phyloP scores from a whole-genome alignment of 1,284 basidiomycete genomes.

The Ustilago crameri region DNA sequence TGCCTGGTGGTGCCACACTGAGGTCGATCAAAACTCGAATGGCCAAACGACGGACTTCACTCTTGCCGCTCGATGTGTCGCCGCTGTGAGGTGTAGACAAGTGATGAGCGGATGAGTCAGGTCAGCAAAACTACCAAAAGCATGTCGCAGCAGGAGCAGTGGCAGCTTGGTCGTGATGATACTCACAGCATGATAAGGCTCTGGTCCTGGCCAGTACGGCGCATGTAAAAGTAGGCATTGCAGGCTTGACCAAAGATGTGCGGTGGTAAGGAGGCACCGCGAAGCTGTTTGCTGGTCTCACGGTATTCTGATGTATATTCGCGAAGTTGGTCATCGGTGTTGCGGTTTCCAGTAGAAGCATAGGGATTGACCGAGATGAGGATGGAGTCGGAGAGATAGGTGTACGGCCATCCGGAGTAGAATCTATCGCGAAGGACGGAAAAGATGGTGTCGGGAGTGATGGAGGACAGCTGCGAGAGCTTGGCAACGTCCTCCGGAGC shows the following conservation, averaged over 20 bases:
- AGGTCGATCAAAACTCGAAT: slow-evolving; percentile 90
- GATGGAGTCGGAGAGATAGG: slow-evolving; percentile 62
- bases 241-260: slow-evolving; percentile 90
- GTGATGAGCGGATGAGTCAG: too few species aligned
- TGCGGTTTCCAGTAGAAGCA: slow-evolving; percentile 59
- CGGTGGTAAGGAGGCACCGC: slow-evolving; percentile 72
- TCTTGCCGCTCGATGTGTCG: slow-evolving; percentile 92
- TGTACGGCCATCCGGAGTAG: slow-evolving; percentile 60
- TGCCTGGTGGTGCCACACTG: slow-evolving; percentile 86
- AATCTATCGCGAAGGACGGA: slow-evolving; percentile 60
- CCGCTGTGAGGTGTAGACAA: slow-evolving; percentile 73
- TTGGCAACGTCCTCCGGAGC: slow-evolving; percentile 45
- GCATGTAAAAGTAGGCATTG: slow-evolving; percentile 96
- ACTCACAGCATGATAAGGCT: slow-evolving; percentile 72
- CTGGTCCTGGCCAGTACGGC: slow-evolving; percentile 91
- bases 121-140: too few species aligned
- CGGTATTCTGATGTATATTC: slow-evolving; percentile 62
- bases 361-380: slow-evolving; percentile 65
- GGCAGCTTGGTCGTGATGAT: too few species aligned
- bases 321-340: slow-evolving; percentile 63
- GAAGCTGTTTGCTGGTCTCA: slow-evolving; percentile 50
- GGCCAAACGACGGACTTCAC: slow-evolving; percentile 86
- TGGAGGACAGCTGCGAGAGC: slow-evolving; percentile 48
- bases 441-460: slow-evolving; percentile 55
- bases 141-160: too few species aligned